These are phyloP conservation scores for Pseudogymnoascus sp. DNA, from an alignment of 2,329 filamentous ascomycete species.

Conservation along the genomic window DNA sequence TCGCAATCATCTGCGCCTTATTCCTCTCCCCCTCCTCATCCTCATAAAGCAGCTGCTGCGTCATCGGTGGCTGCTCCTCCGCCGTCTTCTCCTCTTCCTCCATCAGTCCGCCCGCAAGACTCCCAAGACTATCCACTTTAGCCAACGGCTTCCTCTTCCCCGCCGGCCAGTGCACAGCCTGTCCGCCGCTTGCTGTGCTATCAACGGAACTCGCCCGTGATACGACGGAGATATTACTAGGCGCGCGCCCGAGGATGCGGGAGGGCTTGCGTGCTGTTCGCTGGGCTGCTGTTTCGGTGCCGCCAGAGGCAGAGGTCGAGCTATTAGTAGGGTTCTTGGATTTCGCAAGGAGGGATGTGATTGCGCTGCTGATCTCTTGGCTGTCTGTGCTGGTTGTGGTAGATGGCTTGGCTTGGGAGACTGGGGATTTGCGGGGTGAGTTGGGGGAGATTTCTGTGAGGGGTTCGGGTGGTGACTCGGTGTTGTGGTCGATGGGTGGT, in stretches of 20 bases:
- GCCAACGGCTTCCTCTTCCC: conserved; percentile 16
- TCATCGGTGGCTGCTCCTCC: conserved; percentile 22
- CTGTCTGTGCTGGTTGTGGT: conserved; percentile 1
- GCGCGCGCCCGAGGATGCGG: conserved; percentile 48
- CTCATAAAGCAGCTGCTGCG: conserved; percentile 26
- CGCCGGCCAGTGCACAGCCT: conserved; percentile 23
- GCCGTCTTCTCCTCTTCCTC: conserved; percentile 8
- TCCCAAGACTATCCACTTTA: conserved; percentile 21
- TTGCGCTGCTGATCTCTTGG: conserved; percentile 14
- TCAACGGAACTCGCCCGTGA: conserved; percentile 34
- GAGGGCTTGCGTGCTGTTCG: not conserved
- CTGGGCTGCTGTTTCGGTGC: conserved; percentile 11
- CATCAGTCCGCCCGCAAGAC: conserved; percentile 7
- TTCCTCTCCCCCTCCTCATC: conserved; percentile 26
- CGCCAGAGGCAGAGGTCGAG: not conserved
- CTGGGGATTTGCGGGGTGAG: conserved; percentile 14
- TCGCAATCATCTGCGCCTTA: conserved; percentile 24
- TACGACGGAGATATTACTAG: conserved; percentile 48
- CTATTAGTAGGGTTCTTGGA: conserved; percentile 19
- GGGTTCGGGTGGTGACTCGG: conserved; percentile 1
- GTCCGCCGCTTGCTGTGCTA: conserved; percentile 27
- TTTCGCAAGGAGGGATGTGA: conserved; percentile 27
- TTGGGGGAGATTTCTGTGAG: conserved; percentile 20
- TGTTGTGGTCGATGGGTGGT: not conserved
- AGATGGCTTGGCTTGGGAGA: conserved; percentile 4